Evolutionary conservation across 176 grass and related monocot species (phyloP), one percentile per base, ranked within the genome.

Genomic region (Saccharum officinarum): DNA sequence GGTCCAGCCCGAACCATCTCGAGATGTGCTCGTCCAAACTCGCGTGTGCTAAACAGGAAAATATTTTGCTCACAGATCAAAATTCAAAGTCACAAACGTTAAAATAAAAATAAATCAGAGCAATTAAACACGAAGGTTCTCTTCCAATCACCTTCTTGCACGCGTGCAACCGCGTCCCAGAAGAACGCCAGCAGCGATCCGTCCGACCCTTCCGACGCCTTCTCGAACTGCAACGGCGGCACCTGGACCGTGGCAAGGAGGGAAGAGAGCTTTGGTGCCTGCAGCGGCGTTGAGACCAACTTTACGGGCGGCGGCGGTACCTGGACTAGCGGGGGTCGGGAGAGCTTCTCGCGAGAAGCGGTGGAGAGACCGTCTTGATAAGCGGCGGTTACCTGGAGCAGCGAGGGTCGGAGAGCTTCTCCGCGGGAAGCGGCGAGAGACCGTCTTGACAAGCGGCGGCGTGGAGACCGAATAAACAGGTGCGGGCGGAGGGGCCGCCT

Each of bases 21-120:
- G 92, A 93, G 72, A 97, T 75, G 77, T 97, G 90, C 41, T 84
- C 88, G 49, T 97, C 94, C 88, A 97, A 87, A 76, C 88, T 97
- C 16, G 86, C 87, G 50, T 97, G 94, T 15, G 86, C 94, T 97
- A 80, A 49, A 73, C 60, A 59, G 42, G 42, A 45, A 89, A 79
- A 45, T 62, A 17, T n/a, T 78, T 15, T 8, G 69, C 59, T 44
- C 50, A 83, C 44, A 39, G 42, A 87, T 71, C 75, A 80, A 39
- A 11, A 45, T 46, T 23, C 17, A 86, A 80, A 85, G 80, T 67
- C 13, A 50, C 44, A 80, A 34, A 45, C 5, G 2, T 22, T n/a
- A 23, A 87, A 45, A 26, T 46, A 69, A 60, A 5, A 10, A 26
- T 59, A 86, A 44, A 59, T 42, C 11, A 67, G 64, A 79, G 26